phyloP scores from a whole-genome alignment of 305 asterid species.

The Fraxinus albicans region DNA sequence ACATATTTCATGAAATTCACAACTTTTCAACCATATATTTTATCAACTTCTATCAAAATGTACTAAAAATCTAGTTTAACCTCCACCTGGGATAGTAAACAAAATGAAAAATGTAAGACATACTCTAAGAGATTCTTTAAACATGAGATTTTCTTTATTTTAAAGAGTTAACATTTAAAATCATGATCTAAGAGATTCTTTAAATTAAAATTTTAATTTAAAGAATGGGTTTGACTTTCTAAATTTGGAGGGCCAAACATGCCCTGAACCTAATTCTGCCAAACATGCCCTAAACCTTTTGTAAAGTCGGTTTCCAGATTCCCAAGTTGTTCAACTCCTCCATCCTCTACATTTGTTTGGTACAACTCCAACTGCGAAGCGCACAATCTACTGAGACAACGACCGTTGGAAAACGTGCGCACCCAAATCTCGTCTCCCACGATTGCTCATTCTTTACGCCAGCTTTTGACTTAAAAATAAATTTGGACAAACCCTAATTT shows the following conservation, averaged over 20 bases:
- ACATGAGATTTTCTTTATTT: too few relatives aligned
- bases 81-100: neutral
- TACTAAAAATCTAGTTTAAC: too few relatives aligned
- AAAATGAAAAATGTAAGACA: neutral
- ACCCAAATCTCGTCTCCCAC: conserved; percentile 20
- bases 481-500: conserved; percentile 17
- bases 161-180: too few relatives aligned
- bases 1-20: neutral
- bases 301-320: conserved; percentile 10
- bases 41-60: too few relatives aligned
- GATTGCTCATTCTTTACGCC: conserved; percentile 14
- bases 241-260: too few relatives aligned
- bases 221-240: too few relatives aligned
- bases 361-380: conserved; percentile 8
- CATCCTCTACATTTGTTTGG: neutral
- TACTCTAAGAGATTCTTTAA: too few relatives aligned
- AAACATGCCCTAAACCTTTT: neutral
- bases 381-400: neutral
- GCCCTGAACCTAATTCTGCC: neutral
- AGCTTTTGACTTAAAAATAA: neutral
- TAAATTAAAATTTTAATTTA: too few relatives aligned
- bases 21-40: too few relatives aligned
- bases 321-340: neutral
- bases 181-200: too few relatives aligned
- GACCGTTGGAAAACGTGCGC: conserved; percentile 32